These are phyloP conservation scores for Pisolithus marmoratus DNA, from an alignment of 768 basidiomycete species.

Conservation along the genomic window DNA sequence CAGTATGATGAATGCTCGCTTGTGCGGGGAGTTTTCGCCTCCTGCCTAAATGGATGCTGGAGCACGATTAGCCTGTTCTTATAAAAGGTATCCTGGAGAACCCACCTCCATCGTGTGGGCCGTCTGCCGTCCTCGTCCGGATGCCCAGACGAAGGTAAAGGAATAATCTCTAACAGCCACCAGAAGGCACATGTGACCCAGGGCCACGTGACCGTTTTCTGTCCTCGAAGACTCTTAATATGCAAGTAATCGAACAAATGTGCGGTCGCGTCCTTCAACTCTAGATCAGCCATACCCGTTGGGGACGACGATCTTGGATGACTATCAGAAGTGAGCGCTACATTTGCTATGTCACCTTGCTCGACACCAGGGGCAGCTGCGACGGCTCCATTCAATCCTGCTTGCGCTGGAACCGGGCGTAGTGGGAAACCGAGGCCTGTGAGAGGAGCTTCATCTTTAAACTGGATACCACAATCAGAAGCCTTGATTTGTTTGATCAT, in stretches of 20 bases:
- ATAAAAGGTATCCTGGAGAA: slow-evolving; percentile 1
- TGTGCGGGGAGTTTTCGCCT: slow-evolving; percentile 45
- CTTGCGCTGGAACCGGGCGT: background rate
- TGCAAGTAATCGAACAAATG: slow-evolving; percentile 50
- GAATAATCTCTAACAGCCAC: slow-evolving; percentile 71
- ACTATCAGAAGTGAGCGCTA: background rate
- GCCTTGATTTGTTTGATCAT: slow-evolving; percentile 65
- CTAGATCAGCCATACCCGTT: slow-evolving; percentile 2
- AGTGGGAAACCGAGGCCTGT: slow-evolving; percentile 33
- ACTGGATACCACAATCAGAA: slow-evolving; percentile 53
- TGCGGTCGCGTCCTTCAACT: slow-evolving; percentile 33
- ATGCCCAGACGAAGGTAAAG: slow-evolving; percentile 50
- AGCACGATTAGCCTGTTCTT: background rate
- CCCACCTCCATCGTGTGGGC: slow-evolving; percentile 53
- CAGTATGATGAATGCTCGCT: slow-evolving; percentile 59
- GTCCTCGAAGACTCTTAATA: too few relatives aligned
- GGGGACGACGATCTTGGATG: background rate
- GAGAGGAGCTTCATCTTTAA: slow-evolving; percentile 48
- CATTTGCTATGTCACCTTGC: background rate
- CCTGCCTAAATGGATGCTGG: slow-evolving; percentile 44
- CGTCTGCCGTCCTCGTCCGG: slow-evolving; percentile 47
- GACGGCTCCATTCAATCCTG: background rate
- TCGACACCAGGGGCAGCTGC: background rate
- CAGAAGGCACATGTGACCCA: too few relatives aligned
- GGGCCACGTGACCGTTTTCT: too few relatives aligned